Evolutionary conservation across 768 basidiomycete genomes (phyloP).

Genomic region (Pleurotus citrinopileatus): DNA sequence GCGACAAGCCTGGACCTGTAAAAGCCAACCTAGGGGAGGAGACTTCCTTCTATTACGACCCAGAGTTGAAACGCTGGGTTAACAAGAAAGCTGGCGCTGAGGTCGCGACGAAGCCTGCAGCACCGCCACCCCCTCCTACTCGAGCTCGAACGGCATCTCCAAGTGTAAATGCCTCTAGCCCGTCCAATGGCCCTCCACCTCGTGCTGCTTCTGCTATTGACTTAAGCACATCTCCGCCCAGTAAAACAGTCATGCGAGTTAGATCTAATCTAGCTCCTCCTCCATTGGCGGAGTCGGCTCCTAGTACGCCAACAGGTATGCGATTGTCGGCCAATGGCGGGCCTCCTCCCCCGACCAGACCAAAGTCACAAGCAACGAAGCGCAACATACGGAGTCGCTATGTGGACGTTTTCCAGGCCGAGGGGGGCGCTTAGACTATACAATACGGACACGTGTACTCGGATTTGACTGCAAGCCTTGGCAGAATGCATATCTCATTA

Average conservation of each 20-base stretch:
- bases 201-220: conserved; percentile 63
- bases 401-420: conserved; percentile 85
- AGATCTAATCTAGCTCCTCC: conserved; percentile 65
- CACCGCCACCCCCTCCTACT: conserved; percentile 74
- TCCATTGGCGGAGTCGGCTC: conserved; percentile 42
- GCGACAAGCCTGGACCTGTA: conserved; percentile 67
- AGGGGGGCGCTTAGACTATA: conserved; percentile 25
- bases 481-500: neutral
- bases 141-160: conserved; percentile 88
- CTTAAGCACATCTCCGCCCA: conserved; percentile 48
- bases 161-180: conserved; percentile 30
- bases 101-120: conserved; percentile 49
- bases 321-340: conserved; percentile 44
- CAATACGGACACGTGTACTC: too few relatives aligned
- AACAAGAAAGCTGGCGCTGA: conserved; percentile 79
- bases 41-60: conserved; percentile 88
- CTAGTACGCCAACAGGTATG: conserved; percentile 44
- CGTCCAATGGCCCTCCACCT: conserved; percentile 32
- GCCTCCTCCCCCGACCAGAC: conserved; percentile 50
- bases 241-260: conserved; percentile 50
- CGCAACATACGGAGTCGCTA: conserved; percentile 80
- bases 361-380: conserved; percentile 65
- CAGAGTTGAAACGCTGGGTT: conserved; percentile 94
- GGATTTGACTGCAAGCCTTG: too few relatives aligned
- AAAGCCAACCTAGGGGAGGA: conserved; percentile 94